Base-by-base conservation (phyloP, 1,139 yeast genomes). In the Suhomyces guaymorum region DNA sequence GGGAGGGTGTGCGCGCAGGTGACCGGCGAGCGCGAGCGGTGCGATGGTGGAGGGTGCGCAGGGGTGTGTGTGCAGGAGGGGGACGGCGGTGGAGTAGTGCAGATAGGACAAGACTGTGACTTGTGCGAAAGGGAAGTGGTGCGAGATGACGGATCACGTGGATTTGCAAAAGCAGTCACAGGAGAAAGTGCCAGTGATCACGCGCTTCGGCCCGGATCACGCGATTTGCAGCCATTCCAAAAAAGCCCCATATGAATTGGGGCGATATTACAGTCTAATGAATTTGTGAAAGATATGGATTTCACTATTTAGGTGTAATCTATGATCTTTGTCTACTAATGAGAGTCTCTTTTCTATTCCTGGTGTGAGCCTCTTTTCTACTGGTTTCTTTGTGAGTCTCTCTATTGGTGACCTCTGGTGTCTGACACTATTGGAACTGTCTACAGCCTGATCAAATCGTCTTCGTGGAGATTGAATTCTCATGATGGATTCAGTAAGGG, bases 41-140 rank as follows among this genome's bases (percentile, higher is more conserved):
- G 22, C n/a, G n/a, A n/a, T n/a, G n/a, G n/a, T n/a, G n/a, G n/a
- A n/a, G n/a, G n/a, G n/a, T n/a, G n/a, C n/a, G n/a, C n/a, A n/a
- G n/a, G n/a, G 32, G 26, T 5, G 11, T 29, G 39, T 35, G 43
- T 42, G 37, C 40, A 33, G 38, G 30, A 17, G 13, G 31, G 19
- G 29, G 13, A 19, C 9, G 30, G 22, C 16, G 29, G n/a, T 16
- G 8, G 30, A 19, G 35, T 16, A 17, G 28, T 22, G 30, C 20
- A 28, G 9, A 26, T 13, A 24, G 32, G 22, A 22, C 11, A 26
- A 20, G 4, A 12, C 13, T 15, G 12, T 7, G 23, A 8, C 23
- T 21, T 11, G 9, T 25, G 26, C 15, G 12, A 28, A 11, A 13
- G 16, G 15, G 14, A 27, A 7, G 15, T 7, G 30, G 5, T 9